Base-by-base conservation (phyloP, 352 stramenopile genomes). In the Globisporangium irregulare region DNA sequence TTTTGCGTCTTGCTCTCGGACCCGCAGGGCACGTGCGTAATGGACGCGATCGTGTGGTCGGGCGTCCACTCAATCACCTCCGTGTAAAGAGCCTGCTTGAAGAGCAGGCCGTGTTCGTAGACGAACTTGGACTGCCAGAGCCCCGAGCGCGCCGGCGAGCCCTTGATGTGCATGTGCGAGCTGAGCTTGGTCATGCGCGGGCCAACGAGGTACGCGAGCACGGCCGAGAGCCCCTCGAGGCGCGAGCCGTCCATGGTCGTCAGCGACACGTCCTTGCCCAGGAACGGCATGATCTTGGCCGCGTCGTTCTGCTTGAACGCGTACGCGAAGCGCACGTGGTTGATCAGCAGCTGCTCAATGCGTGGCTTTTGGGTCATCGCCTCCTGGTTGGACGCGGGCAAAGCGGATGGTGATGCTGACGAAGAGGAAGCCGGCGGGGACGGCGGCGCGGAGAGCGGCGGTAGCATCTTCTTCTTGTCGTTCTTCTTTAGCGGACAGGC, bases 221-320 rank as follows among this genome's bases (percentile, higher is more conserved):
- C 86, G 48, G 85, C 83, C 32, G 79, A 86, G 65, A 82, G 73
- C 15, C 84, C 86, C 8, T 84, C 62, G 34, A 87, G 70, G 0
- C 62, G 51, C 20, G 63, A 56, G 66, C 80, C 81, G 59, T 94
- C 84, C 58, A 77, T 62, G 1, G 82, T 87, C 14, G 68, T 62
- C 41, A 93, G 74, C 59, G 56, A 67, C 48, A 89, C 86, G 73
- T 91, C 75, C 46, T 83, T 80, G 63, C 78, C 73, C 56, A 93
- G 73, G 60, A 89, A 91, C 41, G 84, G 77, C 62, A 89, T 66
- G 51, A 93, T 80, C 74, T 78, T 77, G 27, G 81, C 79, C 3
- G 82, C 73, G 78, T 93, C 86, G 68, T 91, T 93, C 73, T 89
- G 76, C 66, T 87, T 87, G 77, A 91, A 86, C 15, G 82, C 84